Evolutionary conservation across 2,329 filamentous ascomycete genomes (phyloP).

Genomic region (Ophiostoma quercus): DNA sequence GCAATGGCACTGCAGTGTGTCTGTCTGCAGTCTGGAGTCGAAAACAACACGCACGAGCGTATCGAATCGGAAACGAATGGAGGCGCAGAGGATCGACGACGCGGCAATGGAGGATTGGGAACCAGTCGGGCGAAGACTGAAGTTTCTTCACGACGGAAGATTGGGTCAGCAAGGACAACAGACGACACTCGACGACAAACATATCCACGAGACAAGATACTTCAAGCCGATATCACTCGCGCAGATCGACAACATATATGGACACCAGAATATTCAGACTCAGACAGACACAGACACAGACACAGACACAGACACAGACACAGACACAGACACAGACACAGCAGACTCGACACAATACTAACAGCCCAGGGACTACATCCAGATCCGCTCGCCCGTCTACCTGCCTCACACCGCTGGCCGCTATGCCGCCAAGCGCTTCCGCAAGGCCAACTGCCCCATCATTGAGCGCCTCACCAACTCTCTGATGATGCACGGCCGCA

Average conservation of each 20-base stretch:
- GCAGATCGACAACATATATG: background rate
- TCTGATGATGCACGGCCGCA: slow-evolving; percentile 99
- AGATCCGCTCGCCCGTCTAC: slow-evolving; percentile 98
- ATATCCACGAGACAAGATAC: background rate
- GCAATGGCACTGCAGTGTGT: slow-evolving; percentile 14
- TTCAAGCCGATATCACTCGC: background rate
- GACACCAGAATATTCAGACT: background rate
- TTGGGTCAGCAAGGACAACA: too few species aligned
- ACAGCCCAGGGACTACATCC: slow-evolving; percentile 85
- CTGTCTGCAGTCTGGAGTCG: background rate
- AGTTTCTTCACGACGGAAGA: background rate
- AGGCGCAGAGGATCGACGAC: background rate
- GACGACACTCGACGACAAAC: background rate
- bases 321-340: background rate
- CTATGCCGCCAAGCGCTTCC: slow-evolving; percentile 99
- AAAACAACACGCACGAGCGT: background rate
- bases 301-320: background rate
- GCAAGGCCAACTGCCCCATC: slow-evolving; percentile 99
- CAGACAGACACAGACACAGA: background rate
- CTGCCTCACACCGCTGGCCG: slow-evolving; percentile 97
- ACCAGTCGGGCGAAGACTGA: background rate
- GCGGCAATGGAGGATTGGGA: background rate
- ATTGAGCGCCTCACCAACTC: slow-evolving; percentile 99
- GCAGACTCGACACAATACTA: background rate
- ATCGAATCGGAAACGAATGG: background rate